Conservation (phyloP, 495 filamentous ascomycete genomes). For the Hyphodiscus hymeniophilus region DNA sequence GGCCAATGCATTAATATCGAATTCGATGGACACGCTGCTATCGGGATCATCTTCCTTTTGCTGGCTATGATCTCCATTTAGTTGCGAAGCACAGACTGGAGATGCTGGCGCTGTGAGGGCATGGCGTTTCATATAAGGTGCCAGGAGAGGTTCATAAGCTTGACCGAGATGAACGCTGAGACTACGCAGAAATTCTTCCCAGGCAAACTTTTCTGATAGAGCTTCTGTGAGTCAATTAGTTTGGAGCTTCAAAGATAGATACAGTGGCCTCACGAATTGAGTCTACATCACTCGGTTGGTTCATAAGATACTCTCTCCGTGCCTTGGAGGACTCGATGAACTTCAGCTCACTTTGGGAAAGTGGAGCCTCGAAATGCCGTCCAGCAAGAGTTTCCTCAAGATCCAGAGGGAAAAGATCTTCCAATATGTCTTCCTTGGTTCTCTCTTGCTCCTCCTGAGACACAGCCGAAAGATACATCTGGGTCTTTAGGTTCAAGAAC, state of each 20-base stretch:
- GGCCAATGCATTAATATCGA: conserved; percentile 41
- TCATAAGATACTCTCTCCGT: conserved; percentile 58
- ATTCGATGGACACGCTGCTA: conserved; percentile 19
- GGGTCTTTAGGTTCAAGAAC: conserved; percentile 79
- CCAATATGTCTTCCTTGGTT: conserved; percentile 57
- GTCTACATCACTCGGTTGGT: conserved; percentile 52
- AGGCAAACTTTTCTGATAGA: conserved; percentile 70
- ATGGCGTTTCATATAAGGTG: conserved; percentile 22
- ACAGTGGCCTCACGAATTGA: conserved; percentile 37
- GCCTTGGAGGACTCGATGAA: conserved; percentile 58
- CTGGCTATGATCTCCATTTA: neutral
- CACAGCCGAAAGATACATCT: conserved; percentile 70
- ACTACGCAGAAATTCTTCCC: conserved; percentile 67
- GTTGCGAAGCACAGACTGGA: neutral
- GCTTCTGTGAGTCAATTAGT: conserved; percentile 32
- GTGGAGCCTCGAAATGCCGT: conserved; percentile 54
- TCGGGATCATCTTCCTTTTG: neutral
- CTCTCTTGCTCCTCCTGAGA: conserved; percentile 49
- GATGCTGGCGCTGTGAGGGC: conserved; percentile 16
- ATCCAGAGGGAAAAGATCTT: conserved; percentile 63
- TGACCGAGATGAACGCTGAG: conserved; percentile 68
- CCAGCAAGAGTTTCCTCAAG: conserved; percentile 56
- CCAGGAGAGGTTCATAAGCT: conserved; percentile 17
- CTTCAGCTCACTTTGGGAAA: conserved; percentile 65
- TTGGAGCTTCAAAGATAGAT: neutral